Evolutionary conservation across 1,139 yeast species (phyloP), one percentile per base, ranked within the genome.

Genomic region (Saccharomyces uvarum): DNA sequence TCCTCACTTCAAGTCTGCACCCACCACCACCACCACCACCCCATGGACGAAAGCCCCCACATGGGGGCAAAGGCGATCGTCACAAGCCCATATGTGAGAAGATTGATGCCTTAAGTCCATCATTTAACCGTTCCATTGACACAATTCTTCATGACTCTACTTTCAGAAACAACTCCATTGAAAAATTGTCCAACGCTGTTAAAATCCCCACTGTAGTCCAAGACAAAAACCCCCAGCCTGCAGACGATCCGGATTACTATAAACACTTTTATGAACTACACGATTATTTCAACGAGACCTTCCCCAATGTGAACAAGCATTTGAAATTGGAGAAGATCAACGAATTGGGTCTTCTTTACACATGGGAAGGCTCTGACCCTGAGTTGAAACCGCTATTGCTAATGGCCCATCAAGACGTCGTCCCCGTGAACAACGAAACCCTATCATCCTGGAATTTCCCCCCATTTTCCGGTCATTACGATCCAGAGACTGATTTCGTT

Each of bases 371-470:
- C 24, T 65, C 79, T 0, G 72, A 82, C 56, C 49, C 68, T 4
- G 57, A 64, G 2, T 73, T 84, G 62, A 82, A 84, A 66, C 96
- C 96, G 4, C 61, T 84, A 13, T 66, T 88, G 68, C 73, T 87
- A 48, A 78, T 84, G 70, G 90, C 93, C 2, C 96, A 88, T 69
- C 88, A 83, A 67, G 96, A 88, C 66, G 88, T 85, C 3, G 96
- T 88, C 13, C 96, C 96, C 0, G 86, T 87, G n/a, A 83, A 82
- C 63, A 68, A 71, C 29, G 82, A 75, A 24, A 79, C 88, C 13
- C 66, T 77, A 48, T 74, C 68, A 42, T 74, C 77, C 51, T 88
- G 96, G 96, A 76, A 74, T 2, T 77, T 81, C 62, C 84, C 84
- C 9, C 95, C 96, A 27, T 86, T 81, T 59, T 76, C 77, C 7